phyloP scores from a whole-genome alignment of 768 basidiomycete genomes.

The Lactarius sp. region DNA sequence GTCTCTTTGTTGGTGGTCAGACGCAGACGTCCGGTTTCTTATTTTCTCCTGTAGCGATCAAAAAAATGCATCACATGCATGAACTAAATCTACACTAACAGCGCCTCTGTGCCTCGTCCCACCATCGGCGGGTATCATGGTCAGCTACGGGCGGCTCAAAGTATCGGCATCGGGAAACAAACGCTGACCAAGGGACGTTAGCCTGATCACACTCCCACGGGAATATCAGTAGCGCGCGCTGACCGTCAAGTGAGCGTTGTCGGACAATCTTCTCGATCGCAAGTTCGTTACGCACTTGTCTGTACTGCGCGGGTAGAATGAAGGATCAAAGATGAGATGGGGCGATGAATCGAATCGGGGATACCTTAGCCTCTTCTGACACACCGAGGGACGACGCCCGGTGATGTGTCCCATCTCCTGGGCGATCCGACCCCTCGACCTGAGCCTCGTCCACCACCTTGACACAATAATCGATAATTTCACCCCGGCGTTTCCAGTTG shows the following conservation, averaged over 20 bases:
- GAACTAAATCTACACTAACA: conserved; percentile 1
- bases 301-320: conserved; percentile 42
- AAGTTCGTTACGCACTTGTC: conserved; percentile 71
- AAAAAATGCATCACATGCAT: neutral
- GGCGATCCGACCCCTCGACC: conserved; percentile 46
- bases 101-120: conserved; percentile 39
- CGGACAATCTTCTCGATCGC: conserved; percentile 68
- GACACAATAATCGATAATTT: conserved; percentile 74
- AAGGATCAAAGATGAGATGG: neutral
- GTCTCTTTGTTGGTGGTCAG: neutral
- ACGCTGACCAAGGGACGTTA: conserved; percentile 44
- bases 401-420: conserved; percentile 40
- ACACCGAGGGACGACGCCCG: conserved; percentile 41
- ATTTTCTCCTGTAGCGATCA: neutral
- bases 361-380: conserved; percentile 69
- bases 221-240: conserved; percentile 26
- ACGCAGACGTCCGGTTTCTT: neutral
- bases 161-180: conserved; percentile 73
- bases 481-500: conserved; percentile 65
- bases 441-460: conserved; percentile 61
- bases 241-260: conserved; percentile 66
- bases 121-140: conserved; percentile 50
- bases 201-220: conserved; percentile 1
- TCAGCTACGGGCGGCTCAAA: conserved; percentile 64
- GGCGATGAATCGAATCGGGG: neutral